Base-by-base conservation (phyloP, 306 rosid genomes). In the Citrullus colocynthis region DNA sequence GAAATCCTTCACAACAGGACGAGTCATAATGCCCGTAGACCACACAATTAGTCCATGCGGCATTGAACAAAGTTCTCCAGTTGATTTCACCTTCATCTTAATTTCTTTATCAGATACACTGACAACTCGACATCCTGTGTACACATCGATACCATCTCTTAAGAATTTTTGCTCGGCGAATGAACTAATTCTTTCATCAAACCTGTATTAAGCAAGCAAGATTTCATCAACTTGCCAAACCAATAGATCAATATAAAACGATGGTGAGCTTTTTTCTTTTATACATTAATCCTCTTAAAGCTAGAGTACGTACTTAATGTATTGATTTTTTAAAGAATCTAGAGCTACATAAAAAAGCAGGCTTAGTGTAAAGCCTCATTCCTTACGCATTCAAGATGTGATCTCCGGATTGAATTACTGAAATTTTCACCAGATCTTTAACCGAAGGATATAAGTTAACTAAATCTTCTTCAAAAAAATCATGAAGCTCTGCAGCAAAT, bases 401-500 rank as follows among this genome's bases (percentile, higher is more conserved):
- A 92, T 95, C 98, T 81, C 98, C 98, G 5, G 98, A 92, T 81
- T 95, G 98, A 85, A 95, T 89, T 76, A 95, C 51, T 10, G 96
- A 81, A 85, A 95, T 95, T 82, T 88, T 92, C 87, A 95, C 93
- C 48, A 83, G 80, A 84, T 92, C 92, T 81, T 89, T 87, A 37
- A 86, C 93, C 5, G 85, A 20, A 8, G 97, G 96, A 79, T 92
- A 95, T 78, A 95, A 72, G 36, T 90, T 88, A 76, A 78, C 80
- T 74, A 95, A 84, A 87, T 95, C 98, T 77, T 92, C 98, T 54
- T 82, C 84, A 61, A 95, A 70, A 84, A 62, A 90, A 85, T 95
- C 98, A 81, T 95, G 97, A 78, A 95, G 87, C 91, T 95, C 98
- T 41, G 98, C 97, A 74, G 98, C 97, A 85, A 95, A 95, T 83